phyloP scores from a whole-genome alignment of 305 asterid genomes.

The Fraxinus paxiana region DNA sequence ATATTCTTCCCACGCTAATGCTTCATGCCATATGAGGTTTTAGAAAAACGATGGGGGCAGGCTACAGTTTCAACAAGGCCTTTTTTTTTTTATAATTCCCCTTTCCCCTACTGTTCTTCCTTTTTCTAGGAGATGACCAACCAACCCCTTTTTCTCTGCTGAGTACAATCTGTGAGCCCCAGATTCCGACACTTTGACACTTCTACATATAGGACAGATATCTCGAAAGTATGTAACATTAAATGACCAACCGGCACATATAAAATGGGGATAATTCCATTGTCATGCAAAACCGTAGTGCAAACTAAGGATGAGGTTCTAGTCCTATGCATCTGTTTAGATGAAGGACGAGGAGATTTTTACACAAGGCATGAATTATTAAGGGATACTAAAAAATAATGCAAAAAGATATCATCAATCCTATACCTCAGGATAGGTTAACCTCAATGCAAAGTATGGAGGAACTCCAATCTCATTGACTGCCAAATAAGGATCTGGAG shows the following conservation, averaged over 20 bases:
- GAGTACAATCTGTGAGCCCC: neutral
- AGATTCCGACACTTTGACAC: neutral
- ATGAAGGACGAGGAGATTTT: neutral
- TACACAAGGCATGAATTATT: neutral
- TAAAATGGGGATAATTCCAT: neutral
- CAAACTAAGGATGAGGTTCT: neutral
- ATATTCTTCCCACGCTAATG: neutral
- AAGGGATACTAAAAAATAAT: slow-evolving; percentile 17
- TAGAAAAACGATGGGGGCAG: neutral
- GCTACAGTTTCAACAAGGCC: neutral
- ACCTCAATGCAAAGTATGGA: slow-evolving; percentile 83
- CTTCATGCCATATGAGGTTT: neutral
- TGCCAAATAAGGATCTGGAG: slow-evolving; percentile 90
- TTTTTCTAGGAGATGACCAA: neutral
- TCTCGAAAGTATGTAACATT: neutral
- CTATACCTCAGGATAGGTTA: slow-evolving; percentile 91
- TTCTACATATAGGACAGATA: neutral
- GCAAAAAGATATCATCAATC: slow-evolving; percentile 8
- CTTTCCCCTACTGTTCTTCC: neutral
- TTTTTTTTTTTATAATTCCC: neutral
- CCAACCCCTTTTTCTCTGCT: neutral
- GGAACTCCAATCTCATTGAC: slow-evolving; percentile 98
- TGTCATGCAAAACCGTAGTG: neutral
- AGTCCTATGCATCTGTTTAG: neutral
- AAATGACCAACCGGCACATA: neutral